Conservation (phyloP, 352 stramenopile species). For the Sclerospora graminicola region DNA sequence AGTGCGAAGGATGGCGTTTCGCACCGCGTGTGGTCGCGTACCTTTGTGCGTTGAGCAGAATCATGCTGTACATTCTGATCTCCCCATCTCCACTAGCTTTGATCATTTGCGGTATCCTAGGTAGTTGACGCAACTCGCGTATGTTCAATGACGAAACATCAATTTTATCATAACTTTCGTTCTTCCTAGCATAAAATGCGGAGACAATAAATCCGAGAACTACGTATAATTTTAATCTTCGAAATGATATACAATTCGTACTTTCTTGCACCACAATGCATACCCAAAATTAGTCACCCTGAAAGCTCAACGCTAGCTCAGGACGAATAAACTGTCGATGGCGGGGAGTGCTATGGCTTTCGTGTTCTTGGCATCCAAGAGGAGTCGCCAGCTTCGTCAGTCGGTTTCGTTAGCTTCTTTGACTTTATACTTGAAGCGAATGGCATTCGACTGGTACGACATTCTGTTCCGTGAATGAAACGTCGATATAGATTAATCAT, state of each 20-base stretch:
- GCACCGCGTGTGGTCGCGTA: constrained; percentile 50
- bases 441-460: constrained; percentile 56
- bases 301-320: constrained; percentile 3
- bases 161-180: constrained; percentile 82
- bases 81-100: constrained; percentile 5
- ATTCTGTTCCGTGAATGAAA: background rate
- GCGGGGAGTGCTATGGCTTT: constrained; percentile 84
- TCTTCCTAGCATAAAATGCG: constrained; percentile 71
- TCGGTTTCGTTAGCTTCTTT: constrained; percentile 95
- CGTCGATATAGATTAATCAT: constrained; percentile 1
- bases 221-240: too few species aligned
- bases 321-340: constrained; percentile 25
- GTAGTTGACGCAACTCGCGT: background rate
- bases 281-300: background rate
- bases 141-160: constrained; percentile 67
- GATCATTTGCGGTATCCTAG: background rate
- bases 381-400: constrained; percentile 83
- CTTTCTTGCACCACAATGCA: too few species aligned
- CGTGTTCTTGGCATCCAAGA: constrained; percentile 95
- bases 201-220: constrained; percentile 51
- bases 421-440: constrained; percentile 96
- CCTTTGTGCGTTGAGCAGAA: constrained; percentile 66
- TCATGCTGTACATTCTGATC: constrained; percentile 67
- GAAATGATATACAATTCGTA: too few species aligned
- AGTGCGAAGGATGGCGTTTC: constrained; percentile 39